Evolutionary conservation across 345 rosid species (phyloP), one percentile per base, ranked within the genome.

Genomic region (Salix koriyanagi): DNA sequence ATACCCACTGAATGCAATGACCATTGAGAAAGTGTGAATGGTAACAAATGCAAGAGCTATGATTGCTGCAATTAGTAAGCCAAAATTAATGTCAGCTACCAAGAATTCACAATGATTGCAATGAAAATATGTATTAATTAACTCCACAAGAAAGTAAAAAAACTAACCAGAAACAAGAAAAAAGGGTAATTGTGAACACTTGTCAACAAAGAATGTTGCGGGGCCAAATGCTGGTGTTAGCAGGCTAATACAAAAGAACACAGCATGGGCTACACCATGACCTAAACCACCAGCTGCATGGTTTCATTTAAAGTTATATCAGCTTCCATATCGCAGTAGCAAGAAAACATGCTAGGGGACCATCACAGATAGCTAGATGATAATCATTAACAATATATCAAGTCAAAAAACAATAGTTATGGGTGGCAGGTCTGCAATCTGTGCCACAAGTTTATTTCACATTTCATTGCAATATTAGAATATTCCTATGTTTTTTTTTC

Each of bases 241-340:
- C 80, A 96, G 92, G 83, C 99, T 92, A 74, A 96, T 82, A 77
- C 98, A 96, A 77, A 96, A 96, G 86, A 96, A 96, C 77, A 96
- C 98, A 44, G 97, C 98, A 83, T 96, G 99, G 30, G 99, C 99
- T 77, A 92, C 90, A 70, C 97, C 99, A 78, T 93, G 99, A 83
- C 99, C 99, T 87, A 93, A 87, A 79, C 99, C 99, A 76, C 99
- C 99, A 91, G 99, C 99, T 96, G 95, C 88, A 90, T n/a, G 64
- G 85, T 76, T 77, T 74, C 78, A 82, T 72, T 70, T 2, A 61
- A 13, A 79, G 64, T 25, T 62, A 75, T 76, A 81, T 79, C 66
- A 86, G 79, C 70, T 69, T 62, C 65, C 66, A 76, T 54, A 70
- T 75, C 4, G 26, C 76, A 74, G 28, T 28, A 60, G 60, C 70